Evolutionary conservation across 768 basidiomycete species (phyloP), one percentile per base, ranked within the genome.

Genomic region (Mycena rebaudengoi): DNA sequence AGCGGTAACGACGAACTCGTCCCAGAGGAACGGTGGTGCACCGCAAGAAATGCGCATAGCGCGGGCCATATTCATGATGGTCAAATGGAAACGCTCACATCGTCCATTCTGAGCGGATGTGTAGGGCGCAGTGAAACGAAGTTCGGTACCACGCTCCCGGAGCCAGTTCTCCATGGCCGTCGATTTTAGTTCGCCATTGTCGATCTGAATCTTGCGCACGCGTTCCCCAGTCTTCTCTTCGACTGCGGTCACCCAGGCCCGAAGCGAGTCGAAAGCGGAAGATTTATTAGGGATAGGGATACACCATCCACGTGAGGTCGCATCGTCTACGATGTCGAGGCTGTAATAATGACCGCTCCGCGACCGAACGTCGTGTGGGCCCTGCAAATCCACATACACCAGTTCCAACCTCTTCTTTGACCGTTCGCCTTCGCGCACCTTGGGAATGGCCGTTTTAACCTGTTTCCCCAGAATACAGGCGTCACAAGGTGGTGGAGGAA

Each of bases 391-490:
- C 7, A 37, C 50, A n/a, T 44, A 69, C 14, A 66, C 67, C 26
- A 55, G 48, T 14, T 50, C 64, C 13, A 68, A 43, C 14, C 23
- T 57, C 1, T 50, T 28, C 25, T n/a, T 55, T 7, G 66, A 46
- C 43, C 46, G 56, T 33, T 10, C 25, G 6, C 56, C 44, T 26
- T 18, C 23, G 11, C 62, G 33, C 28, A 45, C 37, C 26, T 67
- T 70, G 5, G 69, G 69, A 6, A 70, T 53, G n/a, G 66, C 45
- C 12, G 18, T 45, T 7, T 21, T 14, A n/a, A 35, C 53, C 66
- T 70, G 69, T 65, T 70, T 70, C 21, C 45, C 58, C 20, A 64
- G 49, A 28, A 68, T 62, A 29, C 69, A 70, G 45, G 65, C 45
- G 41, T 65, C 40, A 57, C 69, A 70, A 1, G 4, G 35, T 13